Base-by-base conservation (phyloP, 768 basidiomycete genomes). In the Rhizopogon salebrosus region DNA sequence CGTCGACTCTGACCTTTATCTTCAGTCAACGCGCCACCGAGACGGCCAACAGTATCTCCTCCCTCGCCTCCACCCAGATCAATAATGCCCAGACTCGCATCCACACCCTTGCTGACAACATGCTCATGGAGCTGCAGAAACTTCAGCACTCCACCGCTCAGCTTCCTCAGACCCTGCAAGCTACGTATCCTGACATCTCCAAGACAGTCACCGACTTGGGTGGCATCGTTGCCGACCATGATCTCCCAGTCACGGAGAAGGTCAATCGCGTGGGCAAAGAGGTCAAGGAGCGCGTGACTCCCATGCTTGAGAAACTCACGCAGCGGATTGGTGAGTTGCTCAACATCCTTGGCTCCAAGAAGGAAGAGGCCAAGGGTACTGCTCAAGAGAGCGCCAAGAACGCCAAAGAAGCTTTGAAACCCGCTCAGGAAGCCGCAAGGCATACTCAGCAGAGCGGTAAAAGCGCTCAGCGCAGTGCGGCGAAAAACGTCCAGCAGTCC, bases 11-110 rank as follows among this genome's bases (percentile, higher is more conserved):
- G 29, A 46, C 14, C 22, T 13, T 20, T 8, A 8, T 14, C 18
- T 48, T 6, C 54, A 89, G 86, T 49, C 84, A 89, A 75, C 79
- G 78, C 54, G 88, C 87, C 2, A 79, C 80, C 3, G 82, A 82
- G 45, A 84, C 83, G 22, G 86, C 87, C 16, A 76, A 82, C 31
- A 73, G 75, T 43, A 80, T 92, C 64, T 80, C 78, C 60, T 67
- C 72, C 13, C 72, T 84, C 24, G 81, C 87, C 20, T 75, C 85
- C 0, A 75, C 79, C 3, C 82, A 82, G 45, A 65, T 85, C 39
- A 62, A 70, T 3, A 70, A 73, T 38, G 82, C 85, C 14, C 80
- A 84, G 59, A 62, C 73, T 35, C 80, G 76, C 54, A 77, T 88
- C 38, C 77, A 83, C 59, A 56, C 71, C 3, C 78, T 89, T 35